phyloP scores from a whole-genome alignment of 768 basidiomycete species.

The Leucocoprinus birnbaumii region DNA sequence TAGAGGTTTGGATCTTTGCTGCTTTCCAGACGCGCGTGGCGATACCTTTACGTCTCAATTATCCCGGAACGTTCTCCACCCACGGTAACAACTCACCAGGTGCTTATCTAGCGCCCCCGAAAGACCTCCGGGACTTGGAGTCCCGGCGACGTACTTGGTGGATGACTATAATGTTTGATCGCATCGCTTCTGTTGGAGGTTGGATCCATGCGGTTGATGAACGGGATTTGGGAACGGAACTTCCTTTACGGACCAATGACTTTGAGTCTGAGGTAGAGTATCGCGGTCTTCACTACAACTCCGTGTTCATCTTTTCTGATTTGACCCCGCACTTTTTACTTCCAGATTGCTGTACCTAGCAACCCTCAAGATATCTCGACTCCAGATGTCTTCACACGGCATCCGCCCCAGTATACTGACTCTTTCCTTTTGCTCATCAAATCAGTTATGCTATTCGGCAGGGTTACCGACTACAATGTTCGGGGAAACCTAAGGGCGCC shows the following conservation, averaged over 20 bases:
- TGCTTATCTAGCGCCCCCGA: slow-evolving; percentile 79
- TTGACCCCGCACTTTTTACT: neutral
- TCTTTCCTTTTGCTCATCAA: slow-evolving; percentile 81
- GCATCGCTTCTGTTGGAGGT: slow-evolving; percentile 76
- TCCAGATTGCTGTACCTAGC: slow-evolving; percentile 55
- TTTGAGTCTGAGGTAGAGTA: slow-evolving; percentile 81
- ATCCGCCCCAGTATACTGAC: slow-evolving; percentile 78
- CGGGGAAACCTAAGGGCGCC: slow-evolving; percentile 66
- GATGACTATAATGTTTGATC: slow-evolving; percentile 88
- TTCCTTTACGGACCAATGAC: slow-evolving; percentile 72
- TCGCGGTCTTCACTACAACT: slow-evolving; percentile 18
- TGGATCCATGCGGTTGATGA: slow-evolving; percentile 88
- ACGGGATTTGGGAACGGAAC: slow-evolving; percentile 79
- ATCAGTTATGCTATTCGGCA: slow-evolving; percentile 80
- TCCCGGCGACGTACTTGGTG: slow-evolving; percentile 84
- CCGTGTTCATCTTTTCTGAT: neutral
- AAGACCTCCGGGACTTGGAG: slow-evolving; percentile 72
- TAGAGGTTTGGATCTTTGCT: slow-evolving; percentile 90
- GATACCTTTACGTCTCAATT: slow-evolving; percentile 79
- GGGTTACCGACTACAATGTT: slow-evolving; percentile 83
- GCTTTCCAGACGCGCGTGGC: slow-evolving; percentile 82
- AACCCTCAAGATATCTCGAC: slow-evolving; percentile 75
- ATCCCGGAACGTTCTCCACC: slow-evolving; percentile 78
- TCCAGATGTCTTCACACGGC: slow-evolving; percentile 63
- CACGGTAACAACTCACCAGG: slow-evolving; percentile 67